Conservation (phyloP, 805 yeast species). For the Metschnikowia noctiluminum region DNA sequence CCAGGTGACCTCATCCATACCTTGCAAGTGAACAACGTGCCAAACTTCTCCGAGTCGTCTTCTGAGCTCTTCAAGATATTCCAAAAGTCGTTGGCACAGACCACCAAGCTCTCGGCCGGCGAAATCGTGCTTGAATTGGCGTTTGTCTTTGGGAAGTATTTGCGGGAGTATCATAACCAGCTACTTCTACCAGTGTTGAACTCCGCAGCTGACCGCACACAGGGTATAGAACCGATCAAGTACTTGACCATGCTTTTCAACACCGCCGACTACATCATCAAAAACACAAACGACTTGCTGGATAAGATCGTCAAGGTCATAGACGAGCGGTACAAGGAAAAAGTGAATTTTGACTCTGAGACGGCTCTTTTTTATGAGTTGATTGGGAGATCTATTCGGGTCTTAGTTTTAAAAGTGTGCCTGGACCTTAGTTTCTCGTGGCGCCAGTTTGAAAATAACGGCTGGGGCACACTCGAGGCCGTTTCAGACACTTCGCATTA, state of each 20-base stretch:
- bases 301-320: constrained; percentile 48
- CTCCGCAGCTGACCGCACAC: constrained; percentile 20
- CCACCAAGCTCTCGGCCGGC: constrained; percentile 17
- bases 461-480: constrained; percentile 65
- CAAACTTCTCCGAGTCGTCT: constrained; percentile 78
- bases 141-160: constrained; percentile 60
- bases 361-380: constrained; percentile 54
- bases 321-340: constrained; percentile 32
- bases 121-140: constrained; percentile 34
- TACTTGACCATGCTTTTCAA: constrained; percentile 71
- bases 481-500: constrained; percentile 74
- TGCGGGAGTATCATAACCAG: constrained; percentile 42
- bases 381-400: constrained; percentile 54
- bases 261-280: constrained; percentile 85
- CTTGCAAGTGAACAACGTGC: constrained; percentile 44
- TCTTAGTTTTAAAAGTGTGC: constrained; percentile 56
- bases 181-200: constrained; percentile 31
- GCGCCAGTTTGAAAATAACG: constrained; percentile 75
- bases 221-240: constrained; percentile 57
- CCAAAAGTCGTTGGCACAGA: constrained; percentile 56
- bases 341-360: constrained; percentile 53
- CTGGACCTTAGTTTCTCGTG: constrained; percentile 65
- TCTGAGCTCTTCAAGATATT: constrained; percentile 82
- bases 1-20: constrained; percentile 25
- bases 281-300: constrained; percentile 74